Evolutionary conservation across 1,284 basidiomycete genomes (phyloP).

Genomic region (Trametes pubescens): DNA sequence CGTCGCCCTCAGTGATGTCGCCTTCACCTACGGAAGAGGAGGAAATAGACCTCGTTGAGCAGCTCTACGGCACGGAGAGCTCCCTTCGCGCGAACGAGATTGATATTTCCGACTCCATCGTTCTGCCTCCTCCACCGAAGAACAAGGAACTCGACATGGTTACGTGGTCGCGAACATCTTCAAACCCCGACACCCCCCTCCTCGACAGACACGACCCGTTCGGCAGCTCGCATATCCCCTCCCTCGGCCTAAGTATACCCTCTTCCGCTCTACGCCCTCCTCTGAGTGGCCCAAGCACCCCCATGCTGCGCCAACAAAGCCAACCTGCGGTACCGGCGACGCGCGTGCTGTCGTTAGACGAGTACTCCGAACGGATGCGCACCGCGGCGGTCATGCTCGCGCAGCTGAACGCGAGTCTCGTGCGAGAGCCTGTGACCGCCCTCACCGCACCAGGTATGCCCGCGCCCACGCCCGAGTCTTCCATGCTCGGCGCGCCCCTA

Average conservation of each 20-base stretch:
- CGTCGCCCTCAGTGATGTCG: slow-evolving; percentile 37
- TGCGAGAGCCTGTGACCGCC: slow-evolving; percentile 57
- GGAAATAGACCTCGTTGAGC: slow-evolving; percentile 95
- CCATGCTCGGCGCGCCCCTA: slow-evolving; percentile 45
- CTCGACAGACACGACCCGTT: slow-evolving; percentile 30
- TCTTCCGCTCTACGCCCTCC: slow-evolving; percentile 15
- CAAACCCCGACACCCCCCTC: slow-evolving; percentile 57
- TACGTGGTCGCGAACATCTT: slow-evolving; percentile 78
- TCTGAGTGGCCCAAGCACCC: slow-evolving; percentile 22
- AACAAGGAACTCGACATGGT: slow-evolving; percentile 89
- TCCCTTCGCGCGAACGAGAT: slow-evolving; percentile 74
- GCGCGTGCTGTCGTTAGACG: slow-evolving; percentile 76
- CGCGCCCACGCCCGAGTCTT: slow-evolving; percentile 39
- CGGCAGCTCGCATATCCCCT: slow-evolving; percentile 25
- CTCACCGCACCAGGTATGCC: slow-evolving; percentile 46
- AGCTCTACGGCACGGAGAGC: slow-evolving; percentile 84
- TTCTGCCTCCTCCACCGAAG: slow-evolving; percentile 83
- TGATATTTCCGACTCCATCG: slow-evolving; percentile 82
- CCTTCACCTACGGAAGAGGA: slow-evolving; percentile 59
- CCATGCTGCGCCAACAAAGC: slow-evolving; percentile 24
- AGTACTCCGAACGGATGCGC: slow-evolving; percentile 98
- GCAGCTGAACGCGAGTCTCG: slow-evolving; percentile 89
- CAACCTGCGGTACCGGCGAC: slow-evolving; percentile 14
- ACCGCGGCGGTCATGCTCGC: slow-evolving; percentile 99
- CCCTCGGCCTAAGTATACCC: slow-evolving; percentile 23